Evolutionary conservation across 2,329 filamentous ascomycete species (phyloP).

Genomic region (Daldinia eschscholtzii): DNA sequence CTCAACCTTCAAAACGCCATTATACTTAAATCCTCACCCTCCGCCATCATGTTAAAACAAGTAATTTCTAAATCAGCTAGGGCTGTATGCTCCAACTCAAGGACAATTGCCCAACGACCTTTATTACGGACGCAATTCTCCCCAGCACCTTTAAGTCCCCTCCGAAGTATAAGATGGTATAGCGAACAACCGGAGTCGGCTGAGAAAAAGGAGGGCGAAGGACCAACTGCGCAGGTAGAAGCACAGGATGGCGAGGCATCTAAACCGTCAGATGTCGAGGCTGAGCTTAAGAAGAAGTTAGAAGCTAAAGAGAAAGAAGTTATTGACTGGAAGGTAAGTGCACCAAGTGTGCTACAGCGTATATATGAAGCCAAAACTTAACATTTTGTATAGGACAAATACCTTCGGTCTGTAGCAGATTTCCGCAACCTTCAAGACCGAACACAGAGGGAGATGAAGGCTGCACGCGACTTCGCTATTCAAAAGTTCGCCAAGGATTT

Average conservation of each 20-base stretch:
- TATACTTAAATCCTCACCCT: constrained; percentile 11
- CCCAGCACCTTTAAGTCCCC: constrained; percentile 54
- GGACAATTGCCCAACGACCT: constrained; percentile 64
- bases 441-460: constrained; percentile 88
- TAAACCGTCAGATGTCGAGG: constrained; percentile 59
- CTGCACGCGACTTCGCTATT: constrained; percentile 91
- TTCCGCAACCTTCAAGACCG: constrained; percentile 98
- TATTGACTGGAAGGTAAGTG: constrained; percentile 84
- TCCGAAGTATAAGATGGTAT: constrained; percentile 53
- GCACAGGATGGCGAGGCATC: constrained; percentile 54
- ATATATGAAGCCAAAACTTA: constrained; percentile 16
- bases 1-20: not conserved
- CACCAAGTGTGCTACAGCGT: not conserved
- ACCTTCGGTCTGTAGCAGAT: constrained; percentile 92
- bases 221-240: constrained; percentile 53
- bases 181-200: constrained; percentile 55
- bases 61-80: constrained; percentile 49
- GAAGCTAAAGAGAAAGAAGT: constrained; percentile 80
- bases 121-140: constrained; percentile 61
- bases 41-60: constrained; percentile 51
- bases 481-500: constrained; percentile 96
- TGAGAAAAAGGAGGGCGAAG: constrained; percentile 59
- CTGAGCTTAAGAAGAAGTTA: constrained; percentile 72
- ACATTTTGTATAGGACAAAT: constrained; percentile 78
- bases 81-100: constrained; percentile 49